phyloP scores from a whole-genome alignment of 225 moss, liverwort and hornwort genomes.

The Pseudoscleropodium purum region DNA sequence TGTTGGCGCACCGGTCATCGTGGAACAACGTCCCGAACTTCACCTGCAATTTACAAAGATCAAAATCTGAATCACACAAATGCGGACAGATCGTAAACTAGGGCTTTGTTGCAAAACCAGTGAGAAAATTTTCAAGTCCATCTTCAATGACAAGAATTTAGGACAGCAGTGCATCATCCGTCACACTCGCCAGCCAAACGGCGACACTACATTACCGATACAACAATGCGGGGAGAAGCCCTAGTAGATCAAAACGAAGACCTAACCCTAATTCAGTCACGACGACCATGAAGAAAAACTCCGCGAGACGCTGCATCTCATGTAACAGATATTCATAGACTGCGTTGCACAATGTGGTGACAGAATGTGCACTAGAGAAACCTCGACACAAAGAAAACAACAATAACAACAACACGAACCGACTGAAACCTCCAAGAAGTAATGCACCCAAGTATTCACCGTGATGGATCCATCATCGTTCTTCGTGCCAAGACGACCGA shows the following conservation, averaged over 20 bases:
- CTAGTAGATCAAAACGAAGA: background rate
- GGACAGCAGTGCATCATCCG: background rate
- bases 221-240: background rate
- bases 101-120: background rate
- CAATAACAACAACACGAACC: background rate
- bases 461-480: slow-evolving; percentile 60
- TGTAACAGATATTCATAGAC: background rate
- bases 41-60: slow-evolving; percentile 29
- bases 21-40: slow-evolving; percentile 88
- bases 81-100: background rate
- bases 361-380: background rate
- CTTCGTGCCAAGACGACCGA: slow-evolving; percentile 61
- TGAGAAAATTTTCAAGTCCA: background rate
- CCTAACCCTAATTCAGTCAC: slow-evolving; percentile 3
- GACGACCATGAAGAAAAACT: background rate
- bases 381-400: no score
- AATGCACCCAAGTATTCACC: slow-evolving; percentile 9
- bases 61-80: background rate
- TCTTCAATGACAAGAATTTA: background rate
- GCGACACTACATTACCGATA: background rate
- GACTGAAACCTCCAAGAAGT: background rate
- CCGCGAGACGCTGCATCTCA: background rate
- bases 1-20: slow-evolving; percentile 82
- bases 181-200: background rate
- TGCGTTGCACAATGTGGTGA: background rate